A percentile compares a stretch with the other conserved stretches of the same genome.
These are phyloP conservation scores for Linderniella brevidens DNA, from an alignment of 257 asterid species.

Conservation along the genomic window DNA sequence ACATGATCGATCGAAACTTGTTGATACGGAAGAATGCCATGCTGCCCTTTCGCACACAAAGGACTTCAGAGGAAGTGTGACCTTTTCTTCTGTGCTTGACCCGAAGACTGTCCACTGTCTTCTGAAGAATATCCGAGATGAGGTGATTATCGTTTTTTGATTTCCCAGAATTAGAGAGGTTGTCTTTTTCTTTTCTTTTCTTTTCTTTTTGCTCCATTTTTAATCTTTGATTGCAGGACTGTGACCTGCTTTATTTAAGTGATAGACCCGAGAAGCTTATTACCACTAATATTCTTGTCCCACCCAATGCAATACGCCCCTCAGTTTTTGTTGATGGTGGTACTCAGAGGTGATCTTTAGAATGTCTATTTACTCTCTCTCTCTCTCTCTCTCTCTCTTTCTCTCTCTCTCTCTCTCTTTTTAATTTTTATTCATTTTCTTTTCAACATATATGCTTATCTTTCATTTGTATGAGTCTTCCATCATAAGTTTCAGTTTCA, in stretches of 20 bases:
- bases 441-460: too few relatives aligned
- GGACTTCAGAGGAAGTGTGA: constrained; percentile 28
- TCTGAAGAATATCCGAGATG: constrained; percentile 55
- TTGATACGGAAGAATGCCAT: constrained; percentile 25
- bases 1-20: constrained; percentile 41
- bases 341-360: constrained; percentile 34
- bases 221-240: constrained; percentile 45
- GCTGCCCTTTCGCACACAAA: constrained; percentile 49
- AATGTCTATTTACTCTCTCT: constrained; percentile 2
- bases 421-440: too few relatives aligned
- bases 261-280: constrained; percentile 90
- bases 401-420: background rate
- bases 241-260: constrained; percentile 66
- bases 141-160: constrained; percentile 21
- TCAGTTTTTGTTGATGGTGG: constrained; percentile 92
- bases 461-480: too few relatives aligned
- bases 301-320: constrained; percentile 85
- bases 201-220: constrained; percentile 2
- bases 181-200: constrained; percentile 6
- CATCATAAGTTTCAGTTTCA: too few relatives aligned
- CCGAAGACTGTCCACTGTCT: constrained; percentile 45
- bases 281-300: constrained; percentile 62
- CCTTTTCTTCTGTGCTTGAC: constrained; percentile 29
- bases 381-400: constrained; percentile 3
- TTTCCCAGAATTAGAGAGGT: background rate